These are phyloP conservation scores for Carex cristatella DNA, from an alignment of 176 grass and related monocot genomes.

Conservation along the genomic window DNA sequence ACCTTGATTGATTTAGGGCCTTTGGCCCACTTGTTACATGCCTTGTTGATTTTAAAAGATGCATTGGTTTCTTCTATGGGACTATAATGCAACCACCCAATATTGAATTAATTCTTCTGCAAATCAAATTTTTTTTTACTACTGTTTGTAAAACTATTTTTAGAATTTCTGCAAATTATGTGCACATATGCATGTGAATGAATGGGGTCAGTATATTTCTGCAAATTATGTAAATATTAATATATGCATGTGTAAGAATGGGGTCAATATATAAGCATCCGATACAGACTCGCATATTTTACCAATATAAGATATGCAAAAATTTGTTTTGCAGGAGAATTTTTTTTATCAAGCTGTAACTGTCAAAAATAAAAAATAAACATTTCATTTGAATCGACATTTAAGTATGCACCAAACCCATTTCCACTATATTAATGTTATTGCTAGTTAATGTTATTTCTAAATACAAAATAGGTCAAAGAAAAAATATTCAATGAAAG, in stretches of 20 bases:
- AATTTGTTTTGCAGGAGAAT: background rate
- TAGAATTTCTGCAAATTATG: background rate
- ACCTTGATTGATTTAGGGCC: background rate
- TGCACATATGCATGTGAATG: too few relatives aligned
- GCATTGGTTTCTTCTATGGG: background rate
- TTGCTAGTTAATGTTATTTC: background rate
- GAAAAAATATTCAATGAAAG: background rate
- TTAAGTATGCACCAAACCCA: background rate
- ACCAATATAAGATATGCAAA: background rate
- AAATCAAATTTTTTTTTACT: background rate
- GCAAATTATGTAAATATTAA: too few relatives aligned
- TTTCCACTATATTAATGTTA: background rate
- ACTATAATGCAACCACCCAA: background rate
- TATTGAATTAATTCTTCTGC: background rate
- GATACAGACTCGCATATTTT: background rate
- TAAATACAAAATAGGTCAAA: background rate
- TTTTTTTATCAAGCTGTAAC: background rate
- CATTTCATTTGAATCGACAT: background rate
- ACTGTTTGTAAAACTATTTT: background rate
- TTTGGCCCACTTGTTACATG: background rate
- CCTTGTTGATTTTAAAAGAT: background rate
- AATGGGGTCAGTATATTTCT: background rate
- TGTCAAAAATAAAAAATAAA: too few relatives aligned
- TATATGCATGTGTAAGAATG: too few relatives aligned
- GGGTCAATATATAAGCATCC: too few relatives aligned